Conservation (phyloP, 2,329 filamentous ascomycete species). For the Arthrinium puccinioides region DNA sequence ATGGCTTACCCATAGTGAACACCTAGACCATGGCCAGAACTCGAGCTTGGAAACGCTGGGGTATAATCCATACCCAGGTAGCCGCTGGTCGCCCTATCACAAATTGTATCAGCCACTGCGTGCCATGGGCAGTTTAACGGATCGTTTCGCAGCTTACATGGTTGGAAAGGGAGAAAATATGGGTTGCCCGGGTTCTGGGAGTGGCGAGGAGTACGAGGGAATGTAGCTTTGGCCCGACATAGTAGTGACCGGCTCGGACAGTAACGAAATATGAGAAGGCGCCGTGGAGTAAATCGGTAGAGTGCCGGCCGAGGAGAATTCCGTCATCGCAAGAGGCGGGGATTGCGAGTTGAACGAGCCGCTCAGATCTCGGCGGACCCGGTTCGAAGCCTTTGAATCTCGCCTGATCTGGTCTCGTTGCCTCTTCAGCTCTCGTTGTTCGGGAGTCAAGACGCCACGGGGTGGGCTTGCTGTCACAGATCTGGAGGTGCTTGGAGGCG, state of each 20-base stretch:
- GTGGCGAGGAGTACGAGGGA: constrained; percentile 39
- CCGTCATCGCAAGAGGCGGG: constrained; percentile 34
- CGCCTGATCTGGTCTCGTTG: constrained; percentile 53
- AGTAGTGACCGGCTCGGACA: constrained; percentile 40
- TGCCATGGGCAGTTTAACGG: neutral
- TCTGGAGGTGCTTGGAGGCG: constrained; percentile 40
- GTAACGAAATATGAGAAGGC: constrained; percentile 40
- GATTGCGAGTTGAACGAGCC: constrained; percentile 29
- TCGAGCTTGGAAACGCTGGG: constrained; percentile 22
- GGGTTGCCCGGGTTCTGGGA: constrained; percentile 32
- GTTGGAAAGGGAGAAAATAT: constrained; percentile 22
- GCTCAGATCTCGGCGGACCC: constrained; percentile 45
- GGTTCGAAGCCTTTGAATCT: constrained; percentile 46
- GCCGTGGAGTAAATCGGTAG: constrained; percentile 46
- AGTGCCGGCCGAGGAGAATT: constrained; percentile 31
- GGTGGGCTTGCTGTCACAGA: constrained; percentile 53
- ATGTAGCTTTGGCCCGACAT: constrained; percentile 37
- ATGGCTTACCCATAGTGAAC: constrained; percentile 35
- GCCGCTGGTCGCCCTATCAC: constrained; percentile 24
- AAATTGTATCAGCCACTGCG: neutral
- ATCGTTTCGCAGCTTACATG: constrained; percentile 10
- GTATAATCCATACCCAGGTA: constrained; percentile 38
- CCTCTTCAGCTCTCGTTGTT: constrained; percentile 55
- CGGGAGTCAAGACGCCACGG: constrained; percentile 43
- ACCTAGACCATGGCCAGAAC: constrained; percentile 19